phyloP scores from a whole-genome alignment of 202 grass and related monocot species.

The Eragrostis tef region DNA sequence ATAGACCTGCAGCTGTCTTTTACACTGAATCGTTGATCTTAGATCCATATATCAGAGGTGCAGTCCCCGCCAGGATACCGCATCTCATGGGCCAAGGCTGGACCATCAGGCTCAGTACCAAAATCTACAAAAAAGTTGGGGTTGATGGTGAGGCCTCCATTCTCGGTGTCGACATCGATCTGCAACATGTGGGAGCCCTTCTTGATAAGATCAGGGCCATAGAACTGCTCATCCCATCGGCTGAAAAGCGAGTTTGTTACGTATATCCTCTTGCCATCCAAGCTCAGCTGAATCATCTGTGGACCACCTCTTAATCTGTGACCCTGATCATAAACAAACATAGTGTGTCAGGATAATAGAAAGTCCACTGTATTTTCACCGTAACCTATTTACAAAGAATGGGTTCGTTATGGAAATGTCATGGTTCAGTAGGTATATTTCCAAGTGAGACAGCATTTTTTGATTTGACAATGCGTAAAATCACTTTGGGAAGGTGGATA shows the following conservation, averaged over 20 bases:
- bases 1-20: slow-evolving; percentile 5
- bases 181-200: slow-evolving; percentile 94
- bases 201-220: slow-evolving; percentile 64
- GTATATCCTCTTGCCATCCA: slow-evolving; percentile 86
- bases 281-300: slow-evolving; percentile 92
- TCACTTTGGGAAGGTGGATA: background rate
- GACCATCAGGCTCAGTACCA: slow-evolving; percentile 71
- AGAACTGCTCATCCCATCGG: slow-evolving; percentile 85
- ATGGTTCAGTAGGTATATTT: background rate
- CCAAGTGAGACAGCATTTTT: background rate
- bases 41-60: slow-evolving; percentile 99
- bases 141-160: slow-evolving; percentile 75
- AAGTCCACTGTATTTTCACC: background rate
- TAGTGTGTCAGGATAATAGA: background rate
- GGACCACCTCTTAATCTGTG: slow-evolving; percentile 84
- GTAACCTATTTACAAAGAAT: background rate
- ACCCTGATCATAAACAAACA: slow-evolving; percentile 52
- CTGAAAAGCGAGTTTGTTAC: slow-evolving; percentile 97
- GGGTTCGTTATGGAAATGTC: background rate
- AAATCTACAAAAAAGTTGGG: slow-evolving; percentile 94
- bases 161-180: slow-evolving; percentile 74
- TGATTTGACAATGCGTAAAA: background rate
- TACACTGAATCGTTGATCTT: slow-evolving; percentile 30
- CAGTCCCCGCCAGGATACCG: slow-evolving; percentile 97
- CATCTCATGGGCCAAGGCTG: slow-evolving; percentile 91